These are phyloP conservation scores for Aphanoascus verrucosus DNA, from an alignment of 2,329 filamentous ascomycete genomes.

Conservation along the genomic window DNA sequence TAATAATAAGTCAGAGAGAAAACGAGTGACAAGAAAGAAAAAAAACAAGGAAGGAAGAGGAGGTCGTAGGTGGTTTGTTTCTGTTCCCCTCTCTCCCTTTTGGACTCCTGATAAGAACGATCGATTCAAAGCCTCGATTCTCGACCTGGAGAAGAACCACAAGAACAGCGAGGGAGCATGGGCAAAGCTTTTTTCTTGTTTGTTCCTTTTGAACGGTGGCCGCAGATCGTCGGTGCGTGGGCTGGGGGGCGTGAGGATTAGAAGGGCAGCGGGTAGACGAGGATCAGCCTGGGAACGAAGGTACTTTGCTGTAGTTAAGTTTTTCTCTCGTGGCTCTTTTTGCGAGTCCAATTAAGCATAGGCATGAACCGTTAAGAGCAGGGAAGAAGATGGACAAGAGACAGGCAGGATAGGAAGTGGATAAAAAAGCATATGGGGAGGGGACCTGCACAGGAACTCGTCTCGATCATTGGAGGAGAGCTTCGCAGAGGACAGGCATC, in stretches of 20 bases:
- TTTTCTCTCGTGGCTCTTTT: too few species aligned
- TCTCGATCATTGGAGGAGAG: neutral
- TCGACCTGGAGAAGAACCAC: neutral
- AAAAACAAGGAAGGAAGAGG: neutral
- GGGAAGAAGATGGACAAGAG: neutral
- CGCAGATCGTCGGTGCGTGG: neutral
- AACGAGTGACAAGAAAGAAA: conserved; percentile 7
- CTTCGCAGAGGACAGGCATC: neutral
- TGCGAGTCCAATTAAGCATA: neutral
- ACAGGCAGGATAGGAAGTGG: neutral
- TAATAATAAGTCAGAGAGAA: neutral
- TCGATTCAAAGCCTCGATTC: neutral
- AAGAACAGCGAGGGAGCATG: neutral
- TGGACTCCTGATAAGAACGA: neutral
- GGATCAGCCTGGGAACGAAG: conserved; percentile 14
- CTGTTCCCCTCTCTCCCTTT: neutral
- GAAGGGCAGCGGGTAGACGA: conserved; percentile 14
- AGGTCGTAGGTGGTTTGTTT: neutral
- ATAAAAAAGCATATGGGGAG: neutral
- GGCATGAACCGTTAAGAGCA: conserved; percentile 1
- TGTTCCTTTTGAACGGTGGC: conserved; percentile 4
- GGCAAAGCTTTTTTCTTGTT: conserved; percentile 3
- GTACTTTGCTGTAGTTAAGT: neutral
- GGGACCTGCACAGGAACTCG: neutral
- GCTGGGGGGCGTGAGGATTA: neutral